phyloP scores from a whole-genome alignment of 129 eudicot species.

The Flaveria robusta region DNA sequence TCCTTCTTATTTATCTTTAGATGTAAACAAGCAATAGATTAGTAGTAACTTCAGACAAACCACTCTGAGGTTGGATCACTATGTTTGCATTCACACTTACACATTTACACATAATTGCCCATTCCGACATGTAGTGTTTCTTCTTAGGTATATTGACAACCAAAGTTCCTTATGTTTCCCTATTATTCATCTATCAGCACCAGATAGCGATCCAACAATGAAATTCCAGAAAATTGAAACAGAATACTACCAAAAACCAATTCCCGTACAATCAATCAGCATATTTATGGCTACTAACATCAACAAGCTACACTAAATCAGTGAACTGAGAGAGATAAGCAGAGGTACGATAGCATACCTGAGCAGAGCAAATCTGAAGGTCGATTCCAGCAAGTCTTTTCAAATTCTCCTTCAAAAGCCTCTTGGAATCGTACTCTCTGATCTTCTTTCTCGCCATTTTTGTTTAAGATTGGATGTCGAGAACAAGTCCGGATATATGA shows the following conservation, averaged over 20 bases:
- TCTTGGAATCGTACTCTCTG: conserved; percentile 81
- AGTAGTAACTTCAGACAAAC: too few relatives aligned
- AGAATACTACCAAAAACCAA: not conserved
- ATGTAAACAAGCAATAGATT: too few relatives aligned
- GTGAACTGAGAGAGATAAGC: not conserved
- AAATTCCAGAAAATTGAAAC: not conserved
- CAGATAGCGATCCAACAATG: not conserved
- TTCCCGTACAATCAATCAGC: not conserved
- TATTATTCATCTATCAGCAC: not conserved
- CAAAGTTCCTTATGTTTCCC: not conserved
- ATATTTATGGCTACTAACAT: too few relatives aligned
- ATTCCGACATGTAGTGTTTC: not conserved
- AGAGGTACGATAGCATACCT: conserved; percentile 32
- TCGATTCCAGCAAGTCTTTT: conserved; percentile 51
- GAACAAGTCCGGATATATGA: not conserved
- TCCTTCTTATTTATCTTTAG: too few relatives aligned
- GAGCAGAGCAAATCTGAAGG: conserved; percentile 70
- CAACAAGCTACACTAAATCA: not conserved
- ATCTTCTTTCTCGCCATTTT: conserved; percentile 78
- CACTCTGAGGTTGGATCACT: not conserved
- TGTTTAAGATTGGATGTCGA: not conserved
- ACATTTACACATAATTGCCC: not conserved
- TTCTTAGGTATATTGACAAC: not conserved
- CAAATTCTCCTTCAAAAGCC: conserved; percentile 66
- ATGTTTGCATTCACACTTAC: not conserved